These are phyloP conservation scores for Camillea tinctor DNA, from an alignment of 2,329 filamentous ascomycete species.

Conservation along the genomic window DNA sequence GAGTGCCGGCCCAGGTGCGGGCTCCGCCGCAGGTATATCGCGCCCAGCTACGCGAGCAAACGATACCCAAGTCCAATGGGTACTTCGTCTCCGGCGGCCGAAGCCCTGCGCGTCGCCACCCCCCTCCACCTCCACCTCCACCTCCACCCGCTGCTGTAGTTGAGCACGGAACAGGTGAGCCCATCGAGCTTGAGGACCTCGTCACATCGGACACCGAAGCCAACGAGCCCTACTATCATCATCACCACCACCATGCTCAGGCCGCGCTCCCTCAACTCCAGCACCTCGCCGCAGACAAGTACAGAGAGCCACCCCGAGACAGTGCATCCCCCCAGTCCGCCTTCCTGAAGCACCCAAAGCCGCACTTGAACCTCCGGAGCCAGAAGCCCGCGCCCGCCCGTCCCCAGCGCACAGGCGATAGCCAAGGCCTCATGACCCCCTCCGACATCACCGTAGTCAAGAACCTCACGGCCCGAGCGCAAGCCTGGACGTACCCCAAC, in stretches of 20 bases:
- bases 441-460: background rate
- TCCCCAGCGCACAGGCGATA: no score
- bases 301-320: background rate
- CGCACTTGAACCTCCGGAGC: background rate
- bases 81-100: background rate
- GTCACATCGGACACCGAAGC: conserved; percentile 1
- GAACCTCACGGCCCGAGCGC: background rate
- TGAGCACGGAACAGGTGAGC: conserved; percentile 3
- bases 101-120: background rate
- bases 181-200: conserved; percentile 7
- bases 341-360: background rate
- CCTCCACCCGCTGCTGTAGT: background rate
- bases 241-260: no score
- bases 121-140: background rate
- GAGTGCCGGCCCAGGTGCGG: conserved; percentile 3
- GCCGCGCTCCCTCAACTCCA: conserved; percentile 7
- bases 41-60: background rate
- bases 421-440: no score
- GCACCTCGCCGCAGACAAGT: conserved; percentile 2
- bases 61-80: no score
- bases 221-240: no score
- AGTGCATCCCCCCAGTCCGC: no score
- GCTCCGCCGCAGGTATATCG: background rate
- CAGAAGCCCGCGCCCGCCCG: no score
- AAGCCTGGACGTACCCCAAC: conserved; percentile 7